Base-by-base conservation (phyloP, 768 basidiomycete species). In the Suillus fuscotomentosus region DNA sequence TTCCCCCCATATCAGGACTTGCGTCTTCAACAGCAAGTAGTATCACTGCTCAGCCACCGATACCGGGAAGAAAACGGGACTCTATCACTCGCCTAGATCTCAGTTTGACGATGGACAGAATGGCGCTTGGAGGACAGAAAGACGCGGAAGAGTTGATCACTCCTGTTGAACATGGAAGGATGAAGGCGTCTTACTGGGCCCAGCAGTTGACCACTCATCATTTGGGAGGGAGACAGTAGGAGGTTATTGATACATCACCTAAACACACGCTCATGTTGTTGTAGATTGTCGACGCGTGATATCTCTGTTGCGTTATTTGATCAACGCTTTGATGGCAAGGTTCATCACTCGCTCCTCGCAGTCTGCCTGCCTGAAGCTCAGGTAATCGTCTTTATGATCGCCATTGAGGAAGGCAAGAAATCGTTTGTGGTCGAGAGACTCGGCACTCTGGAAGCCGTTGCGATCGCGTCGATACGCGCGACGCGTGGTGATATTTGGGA, bases 131-230 rank as follows among this genome's bases (percentile, higher is more conserved):
- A n/a, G 80, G 81, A 3, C 71, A 72, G 4, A 78, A 78, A 39
- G 87, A 85, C 3, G 67, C 73, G 8, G 86, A 87, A 22, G 63
- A 71, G 2, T 67, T 75, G 15, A 63, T 80, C 1, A 70, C 77
- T 13, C 78, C 83, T 0, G 78, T 81, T 22, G 86, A 88, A 63
- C 82, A 88, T 70, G 86, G 84, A 6, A 81, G 87, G 65, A 88
- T 91, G 86, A 86, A 85, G 60, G 84, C 89, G 2, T 80, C 86
- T 0, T 90, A 86, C 70, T 94, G 92, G 91, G 84, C 89, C 75
- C 86, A 92, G 68, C 81, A 76, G 60, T 67, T 94, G 17, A 74
- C 80, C 61, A 79, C 82, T 15, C 81, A 83, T 61, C 77, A 83
- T n/a, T 78, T 87, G 20, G 67, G 80, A 0, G 72, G 76, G 55